These are phyloP conservation scores for Singerocomus inundabilis DNA, from an alignment of 1,284 basidiomycete species.

Conservation along the genomic window DNA sequence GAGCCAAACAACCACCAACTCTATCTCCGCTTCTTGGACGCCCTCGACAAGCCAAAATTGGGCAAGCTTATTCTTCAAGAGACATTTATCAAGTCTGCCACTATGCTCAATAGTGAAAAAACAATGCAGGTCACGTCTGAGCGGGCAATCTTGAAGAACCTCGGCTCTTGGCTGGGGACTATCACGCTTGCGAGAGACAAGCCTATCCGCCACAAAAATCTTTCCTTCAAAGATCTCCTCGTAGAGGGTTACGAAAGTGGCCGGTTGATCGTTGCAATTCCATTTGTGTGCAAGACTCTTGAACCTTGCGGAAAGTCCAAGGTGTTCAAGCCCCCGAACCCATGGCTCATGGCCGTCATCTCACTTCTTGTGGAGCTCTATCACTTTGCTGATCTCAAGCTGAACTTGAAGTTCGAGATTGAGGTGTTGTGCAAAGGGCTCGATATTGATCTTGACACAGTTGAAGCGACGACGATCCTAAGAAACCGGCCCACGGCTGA, in stretches of 20 bases:
- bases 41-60: constrained; percentile 65
- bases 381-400: constrained; percentile 93
- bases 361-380: constrained; percentile 93
- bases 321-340: constrained; percentile 96
- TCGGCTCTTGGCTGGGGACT: constrained; percentile 93
- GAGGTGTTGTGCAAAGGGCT: constrained; percentile 95
- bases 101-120: constrained; percentile 89
- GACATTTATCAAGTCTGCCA: constrained; percentile 85
- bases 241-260: constrained; percentile 94
- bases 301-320: constrained; percentile 87
- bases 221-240: constrained; percentile 96
- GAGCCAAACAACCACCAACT: constrained; percentile 98
- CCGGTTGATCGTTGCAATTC: constrained; percentile 91
- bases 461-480: constrained; percentile 85
- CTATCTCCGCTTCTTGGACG: constrained; percentile 92
- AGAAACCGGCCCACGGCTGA: constrained; percentile 65
- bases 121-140: constrained; percentile 85
- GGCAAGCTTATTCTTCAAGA: constrained; percentile 87
- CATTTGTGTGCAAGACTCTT: constrained; percentile 97
- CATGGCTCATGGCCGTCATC: constrained; percentile 96
- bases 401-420: constrained; percentile 99
- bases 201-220: constrained; percentile 90
- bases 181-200: constrained; percentile 91
- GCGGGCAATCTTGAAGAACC: constrained; percentile 87
- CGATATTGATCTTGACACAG: constrained; percentile 81